phyloP scores from a whole-genome alignment of 345 rosid genomes.

The Garcia nutans region DNA sequence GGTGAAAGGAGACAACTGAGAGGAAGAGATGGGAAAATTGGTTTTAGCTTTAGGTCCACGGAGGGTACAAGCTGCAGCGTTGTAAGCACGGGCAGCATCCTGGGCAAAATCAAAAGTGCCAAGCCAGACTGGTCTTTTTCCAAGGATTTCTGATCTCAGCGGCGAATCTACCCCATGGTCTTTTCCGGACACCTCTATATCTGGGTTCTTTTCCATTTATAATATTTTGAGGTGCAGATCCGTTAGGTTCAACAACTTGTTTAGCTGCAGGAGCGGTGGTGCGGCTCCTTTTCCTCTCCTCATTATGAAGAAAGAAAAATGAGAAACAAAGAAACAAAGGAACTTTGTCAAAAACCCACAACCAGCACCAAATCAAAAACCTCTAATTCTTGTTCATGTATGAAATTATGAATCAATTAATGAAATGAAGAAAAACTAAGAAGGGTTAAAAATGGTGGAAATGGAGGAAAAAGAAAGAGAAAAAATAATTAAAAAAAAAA shows the following conservation, averaged over 20 bases:
- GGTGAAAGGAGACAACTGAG: constrained; percentile 22
- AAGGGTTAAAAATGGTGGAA: background rate
- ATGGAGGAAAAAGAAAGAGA: constrained; percentile 16
- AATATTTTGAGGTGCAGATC: constrained; percentile 27
- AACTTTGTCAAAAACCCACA: background rate
- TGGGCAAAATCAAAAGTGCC: constrained; percentile 88
- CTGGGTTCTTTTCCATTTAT: constrained; percentile 42
- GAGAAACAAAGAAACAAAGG: background rate
- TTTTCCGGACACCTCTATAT: constrained; percentile 86
- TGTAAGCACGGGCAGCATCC: constrained; percentile 90
- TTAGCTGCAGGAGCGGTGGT: constrained; percentile 23
- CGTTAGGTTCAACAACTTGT: constrained; percentile 25
- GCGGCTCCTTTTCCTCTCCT: constrained; percentile 49
- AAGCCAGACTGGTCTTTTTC: constrained; percentile 83
- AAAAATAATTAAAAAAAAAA: constrained; percentile 15
- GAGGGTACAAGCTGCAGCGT: constrained; percentile 69
- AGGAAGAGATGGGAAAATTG: constrained; percentile 52
- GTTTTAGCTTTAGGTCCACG: constrained; percentile 92
- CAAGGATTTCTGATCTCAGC: constrained; percentile 94
- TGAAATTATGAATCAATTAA: background rate
- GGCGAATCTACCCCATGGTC: constrained; percentile 90
- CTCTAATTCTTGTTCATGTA: background rate
- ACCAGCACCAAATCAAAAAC: background rate
- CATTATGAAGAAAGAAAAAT: constrained; percentile 20
- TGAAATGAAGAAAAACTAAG: too few species aligned